A percentile compares a stretch with the other conserved stretches of the same genome.
Evolutionary conservation across 257 asterid species (phyloP).

Genomic region (Henckelia pumila): DNA sequence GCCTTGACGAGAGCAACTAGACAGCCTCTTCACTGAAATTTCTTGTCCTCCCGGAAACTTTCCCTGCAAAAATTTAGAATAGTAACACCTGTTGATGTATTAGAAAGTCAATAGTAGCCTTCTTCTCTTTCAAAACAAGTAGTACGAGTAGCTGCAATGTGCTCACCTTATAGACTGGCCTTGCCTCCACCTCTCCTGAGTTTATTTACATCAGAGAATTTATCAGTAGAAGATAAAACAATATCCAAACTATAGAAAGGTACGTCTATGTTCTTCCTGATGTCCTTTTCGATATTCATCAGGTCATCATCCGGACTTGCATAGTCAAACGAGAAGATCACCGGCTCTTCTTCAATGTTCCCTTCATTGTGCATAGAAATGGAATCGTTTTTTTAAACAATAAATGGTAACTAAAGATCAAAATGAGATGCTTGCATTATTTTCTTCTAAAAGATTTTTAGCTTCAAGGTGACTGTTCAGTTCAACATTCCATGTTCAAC

Average conservation of each 20-base stretch:
- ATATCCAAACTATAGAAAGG: slow-evolving; percentile 38
- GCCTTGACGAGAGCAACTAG: slow-evolving; percentile 38
- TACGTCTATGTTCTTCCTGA: slow-evolving; percentile 28
- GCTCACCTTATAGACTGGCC: slow-evolving; percentile 55
- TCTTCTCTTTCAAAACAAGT: no score
- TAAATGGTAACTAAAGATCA: background rate
- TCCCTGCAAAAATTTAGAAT: slow-evolving; percentile 31
- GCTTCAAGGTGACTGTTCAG: background rate
- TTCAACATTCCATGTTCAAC: background rate
- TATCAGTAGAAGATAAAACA: slow-evolving; percentile 47
- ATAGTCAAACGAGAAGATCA: slow-evolving; percentile 8
- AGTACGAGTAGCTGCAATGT: background rate
- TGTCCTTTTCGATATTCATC: slow-evolving; percentile 34
- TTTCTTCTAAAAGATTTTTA: background rate
- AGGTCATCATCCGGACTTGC: slow-evolving; percentile 26
- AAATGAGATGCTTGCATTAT: background rate
- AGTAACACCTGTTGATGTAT: no score
- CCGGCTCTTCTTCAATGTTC: slow-evolving; percentile 16
- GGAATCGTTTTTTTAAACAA: no score
- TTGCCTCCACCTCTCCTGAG: slow-evolving; percentile 76
- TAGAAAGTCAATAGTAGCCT: background rate
- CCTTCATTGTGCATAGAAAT: background rate
- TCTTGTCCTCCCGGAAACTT: slow-evolving; percentile 35
- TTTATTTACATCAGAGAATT: slow-evolving; percentile 47
- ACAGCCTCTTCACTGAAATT: slow-evolving; percentile 50